Conservation (phyloP, 192 early-diverging fungal species). For the Thamnidium elegans region DNA sequence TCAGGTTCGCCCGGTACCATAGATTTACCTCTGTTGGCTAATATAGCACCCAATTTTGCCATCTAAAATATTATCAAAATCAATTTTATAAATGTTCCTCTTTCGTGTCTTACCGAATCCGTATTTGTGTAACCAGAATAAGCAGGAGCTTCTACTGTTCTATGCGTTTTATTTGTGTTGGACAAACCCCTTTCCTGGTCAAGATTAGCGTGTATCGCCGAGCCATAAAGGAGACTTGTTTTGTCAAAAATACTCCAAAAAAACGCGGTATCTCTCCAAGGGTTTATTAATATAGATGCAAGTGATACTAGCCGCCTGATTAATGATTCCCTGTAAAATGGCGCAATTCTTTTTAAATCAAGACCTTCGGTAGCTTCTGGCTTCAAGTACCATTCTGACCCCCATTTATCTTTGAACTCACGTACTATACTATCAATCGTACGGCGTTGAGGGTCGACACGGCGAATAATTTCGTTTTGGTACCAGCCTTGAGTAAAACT, state of each 20-base stretch:
- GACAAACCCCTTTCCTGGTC: neutral
- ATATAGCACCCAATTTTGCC: constrained; percentile 56
- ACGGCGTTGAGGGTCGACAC: constrained; percentile 55
- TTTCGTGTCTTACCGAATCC: constrained; percentile 31
- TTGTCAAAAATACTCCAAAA: neutral
- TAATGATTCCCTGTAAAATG: neutral
- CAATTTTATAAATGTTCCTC: too few relatives aligned
- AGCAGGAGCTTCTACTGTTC: constrained; percentile 40
- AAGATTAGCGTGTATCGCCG: neutral
- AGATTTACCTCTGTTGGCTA: constrained; percentile 56
- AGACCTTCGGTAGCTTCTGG: neutral
- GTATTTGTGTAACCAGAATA: constrained; percentile 58
- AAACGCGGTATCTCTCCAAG: neutral
- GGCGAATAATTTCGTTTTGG: constrained; percentile 68
- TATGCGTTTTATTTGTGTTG: neutral
- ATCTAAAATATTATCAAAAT: constrained; percentile 30
- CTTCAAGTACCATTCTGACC: constrained; percentile 56
- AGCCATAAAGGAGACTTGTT: neutral
- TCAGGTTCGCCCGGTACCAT: constrained; percentile 30
- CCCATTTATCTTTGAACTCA: constrained; percentile 52
- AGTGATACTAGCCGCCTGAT: neutral
- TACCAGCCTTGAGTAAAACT: constrained; percentile 68
- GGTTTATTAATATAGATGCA: too few relatives aligned
- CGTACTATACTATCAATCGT: constrained; percentile 61
- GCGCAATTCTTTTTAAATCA: constrained; percentile 22